Percentiles rank a stretch among this genome's conserved stretches.
Evolutionary conservation across 78 protist genomes (phyloP).

Genomic region (Chrysochromulina parva): DNA sequence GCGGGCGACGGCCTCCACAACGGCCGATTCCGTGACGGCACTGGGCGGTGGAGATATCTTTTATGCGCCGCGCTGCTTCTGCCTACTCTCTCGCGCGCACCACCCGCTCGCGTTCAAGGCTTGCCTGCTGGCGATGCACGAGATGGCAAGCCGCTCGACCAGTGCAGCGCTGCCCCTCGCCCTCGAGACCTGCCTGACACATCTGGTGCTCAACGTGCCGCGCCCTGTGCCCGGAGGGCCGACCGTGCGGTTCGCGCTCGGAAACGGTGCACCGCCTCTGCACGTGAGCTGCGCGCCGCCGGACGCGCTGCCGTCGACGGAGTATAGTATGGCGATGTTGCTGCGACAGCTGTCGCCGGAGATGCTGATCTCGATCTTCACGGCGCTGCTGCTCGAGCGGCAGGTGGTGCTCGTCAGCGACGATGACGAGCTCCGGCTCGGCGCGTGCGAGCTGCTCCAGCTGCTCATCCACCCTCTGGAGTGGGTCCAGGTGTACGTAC

Average conservation of each 20-base stretch:
- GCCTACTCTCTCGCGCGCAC: not conserved
- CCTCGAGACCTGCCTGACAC: not conserved
- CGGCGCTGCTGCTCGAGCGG: not conserved
- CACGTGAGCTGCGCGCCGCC: not conserved
- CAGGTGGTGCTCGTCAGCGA: not conserved
- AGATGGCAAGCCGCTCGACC: not conserved
- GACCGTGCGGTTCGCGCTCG: not conserved
- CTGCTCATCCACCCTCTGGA: not conserved
- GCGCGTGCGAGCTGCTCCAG: not conserved
- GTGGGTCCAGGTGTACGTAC: not conserved
- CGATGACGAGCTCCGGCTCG: not conserved
- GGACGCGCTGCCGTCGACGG: not conserved
- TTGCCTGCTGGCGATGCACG: not conserved
- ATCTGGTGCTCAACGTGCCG: not conserved
- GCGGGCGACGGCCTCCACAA: not conserved
- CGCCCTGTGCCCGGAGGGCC: not conserved
- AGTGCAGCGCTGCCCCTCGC: not conserved
- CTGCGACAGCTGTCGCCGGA: not conserved
- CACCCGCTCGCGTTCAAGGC: not conserved
- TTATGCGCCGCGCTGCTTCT: not conserved
- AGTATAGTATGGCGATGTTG: not conserved
- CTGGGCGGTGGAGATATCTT: not conserved
- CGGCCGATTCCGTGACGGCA: not conserved
- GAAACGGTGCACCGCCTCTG: not conserved
- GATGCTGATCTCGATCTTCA: not conserved